Evolutionary conservation across 306 rosid genomes (phyloP), one percentile per base, ranked within the genome.

Genomic region (Pyrus communis): DNA sequence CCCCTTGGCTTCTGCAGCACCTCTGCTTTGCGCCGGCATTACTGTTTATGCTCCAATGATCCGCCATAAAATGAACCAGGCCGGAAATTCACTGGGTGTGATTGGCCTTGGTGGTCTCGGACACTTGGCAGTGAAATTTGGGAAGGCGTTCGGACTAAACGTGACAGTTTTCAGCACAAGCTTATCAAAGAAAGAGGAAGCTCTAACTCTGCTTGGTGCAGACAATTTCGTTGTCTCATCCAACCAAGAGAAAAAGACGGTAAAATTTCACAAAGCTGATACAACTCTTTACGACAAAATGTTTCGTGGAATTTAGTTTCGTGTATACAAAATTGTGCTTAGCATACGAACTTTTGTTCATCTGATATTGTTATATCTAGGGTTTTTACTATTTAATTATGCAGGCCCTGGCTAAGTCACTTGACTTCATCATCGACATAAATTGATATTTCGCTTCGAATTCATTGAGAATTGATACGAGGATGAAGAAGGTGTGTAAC

Each of bases 81-180:
- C 91, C 19, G 93, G 91, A 18, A 87, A 91, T 78, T 84, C 96
- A 60, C 86, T 89, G 3, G 91, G 93, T 33, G 90, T 91, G 81
- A 78, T 91, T 81, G 96, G 91, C 38, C 93, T 91, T 17, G 97
- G 93, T 67, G 93, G 92, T 79, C 97, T 89, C 7, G 92, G 93
- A 64, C 97, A 91, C 73, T 75, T 91, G 92, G 97, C 91, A 3
- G 93, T 89, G 65, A 91, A 91, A 79, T 91, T 91, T 43, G 97
- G 87, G 71, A 89, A 91, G 84, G 91, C 93, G 30, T 87, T 91
- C 30, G 89, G 92, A 45, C 85, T 86, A 81, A 86, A 73, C 43
- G 89, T 91, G 7, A 91, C 95, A 3, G 77, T 89, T 76, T 91
- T 92, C 74, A 89, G 97, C 90, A 69, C 97, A 46, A 91, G 93